Evolutionary conservation across 2,329 filamentous ascomycete genomes (phyloP).

Genomic region (Hypoxylon sp.): DNA sequence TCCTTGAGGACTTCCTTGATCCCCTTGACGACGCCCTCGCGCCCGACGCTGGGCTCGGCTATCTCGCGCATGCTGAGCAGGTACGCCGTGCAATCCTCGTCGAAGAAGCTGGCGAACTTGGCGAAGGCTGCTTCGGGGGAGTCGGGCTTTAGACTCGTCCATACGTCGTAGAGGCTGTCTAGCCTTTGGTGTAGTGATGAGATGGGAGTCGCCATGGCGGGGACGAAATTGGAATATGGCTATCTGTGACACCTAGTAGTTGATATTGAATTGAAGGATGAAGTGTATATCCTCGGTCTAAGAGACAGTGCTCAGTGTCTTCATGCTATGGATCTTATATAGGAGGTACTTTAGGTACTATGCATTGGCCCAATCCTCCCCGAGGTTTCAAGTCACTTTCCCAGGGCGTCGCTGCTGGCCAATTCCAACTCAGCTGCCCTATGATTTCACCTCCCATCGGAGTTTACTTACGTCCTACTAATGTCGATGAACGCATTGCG

Average conservation of each 20-base stretch:
- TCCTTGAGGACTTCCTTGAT: conserved; percentile 22
- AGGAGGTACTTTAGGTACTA: no score
- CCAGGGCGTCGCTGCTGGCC: not conserved
- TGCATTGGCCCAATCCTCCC: not conserved
- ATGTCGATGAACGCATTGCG: not conserved
- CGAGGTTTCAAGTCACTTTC: not conserved
- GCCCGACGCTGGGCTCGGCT: conserved; percentile 11
- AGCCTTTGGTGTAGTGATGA: conserved; percentile 17
- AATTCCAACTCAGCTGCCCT: not conserved
- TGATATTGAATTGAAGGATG: not conserved
- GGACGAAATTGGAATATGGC: not conserved
- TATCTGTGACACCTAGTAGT: no score
- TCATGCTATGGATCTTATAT: not conserved
- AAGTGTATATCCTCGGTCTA: not conserved
- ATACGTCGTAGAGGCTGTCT: conserved; percentile 20
- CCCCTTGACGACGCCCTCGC: conserved; percentile 16
- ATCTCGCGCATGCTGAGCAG: conserved; percentile 29
- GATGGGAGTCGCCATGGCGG: not conserved
- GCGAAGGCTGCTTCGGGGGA: conserved; percentile 12
- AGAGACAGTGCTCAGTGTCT: not conserved
- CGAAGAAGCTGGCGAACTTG: conserved; percentile 21
- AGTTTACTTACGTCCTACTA: not conserved
- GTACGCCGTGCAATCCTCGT: conserved; percentile 18
- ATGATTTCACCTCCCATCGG: not conserved
- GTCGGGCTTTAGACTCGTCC: conserved; percentile 3